Conservation (phyloP, 2,329 filamentous ascomycete species). For the Sphaerulina populicola region DNA sequence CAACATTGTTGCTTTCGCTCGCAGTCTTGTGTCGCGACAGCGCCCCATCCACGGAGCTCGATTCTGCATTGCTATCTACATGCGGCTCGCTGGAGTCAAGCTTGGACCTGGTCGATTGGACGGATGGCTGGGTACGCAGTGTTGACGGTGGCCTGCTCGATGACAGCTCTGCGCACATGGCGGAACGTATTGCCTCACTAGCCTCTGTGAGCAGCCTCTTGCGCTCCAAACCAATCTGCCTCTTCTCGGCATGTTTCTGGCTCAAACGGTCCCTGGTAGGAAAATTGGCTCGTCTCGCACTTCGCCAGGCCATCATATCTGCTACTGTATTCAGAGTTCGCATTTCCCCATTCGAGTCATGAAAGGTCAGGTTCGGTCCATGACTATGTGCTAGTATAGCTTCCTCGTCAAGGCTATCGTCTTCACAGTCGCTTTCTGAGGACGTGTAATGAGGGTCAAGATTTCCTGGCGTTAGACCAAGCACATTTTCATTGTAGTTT, state of each 20-base stretch:
- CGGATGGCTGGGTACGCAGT: neutral
- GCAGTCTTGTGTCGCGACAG: neutral
- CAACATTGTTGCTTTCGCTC: neutral
- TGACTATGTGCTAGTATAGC: conserved; percentile 34
- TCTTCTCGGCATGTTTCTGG: conserved; percentile 39
- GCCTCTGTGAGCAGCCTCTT: conserved; percentile 30
- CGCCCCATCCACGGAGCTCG: neutral
- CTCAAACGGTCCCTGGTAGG: conserved; percentile 66
- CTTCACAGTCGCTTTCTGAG: conserved; percentile 45
- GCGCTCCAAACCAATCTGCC: conserved; percentile 28
- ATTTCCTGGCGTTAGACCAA: conserved; percentile 56
- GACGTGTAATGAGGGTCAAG: conserved; percentile 15
- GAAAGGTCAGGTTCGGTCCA: conserved; percentile 35
- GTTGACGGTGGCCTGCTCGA: neutral
- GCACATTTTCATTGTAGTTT: conserved; percentile 39
- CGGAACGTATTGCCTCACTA: conserved; percentile 7
- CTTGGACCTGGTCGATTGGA: neutral
- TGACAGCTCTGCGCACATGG: neutral
- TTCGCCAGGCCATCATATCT: conserved; percentile 72
- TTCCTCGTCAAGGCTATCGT: conserved; percentile 65
- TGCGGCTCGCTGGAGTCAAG: neutral
- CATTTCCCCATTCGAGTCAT: conserved; percentile 49
- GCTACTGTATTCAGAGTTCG: conserved; percentile 47
- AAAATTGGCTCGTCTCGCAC: conserved; percentile 69
- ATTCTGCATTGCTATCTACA: neutral